Conservation (phyloP, 1,139 yeast genomes). For the Scheffersomyces illinoinensis region DNA sequence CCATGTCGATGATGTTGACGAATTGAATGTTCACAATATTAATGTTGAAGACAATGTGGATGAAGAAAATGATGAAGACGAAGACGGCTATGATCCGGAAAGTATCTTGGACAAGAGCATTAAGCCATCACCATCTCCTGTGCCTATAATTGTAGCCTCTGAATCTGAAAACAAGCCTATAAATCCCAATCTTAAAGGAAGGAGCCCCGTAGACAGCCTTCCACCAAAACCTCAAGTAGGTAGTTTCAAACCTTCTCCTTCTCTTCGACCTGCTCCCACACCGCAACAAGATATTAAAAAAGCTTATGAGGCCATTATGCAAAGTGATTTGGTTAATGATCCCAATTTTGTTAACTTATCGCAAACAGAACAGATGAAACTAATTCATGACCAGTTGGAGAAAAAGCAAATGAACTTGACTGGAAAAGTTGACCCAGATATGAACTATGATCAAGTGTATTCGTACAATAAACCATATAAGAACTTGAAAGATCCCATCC, state of each 20-base stretch:
- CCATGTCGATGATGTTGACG: neutral
- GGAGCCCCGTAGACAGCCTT: slow-evolving; percentile 15
- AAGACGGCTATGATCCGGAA: slow-evolving; percentile 29
- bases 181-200: neutral
- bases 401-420: slow-evolving; percentile 26
- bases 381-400: slow-evolving; percentile 31
- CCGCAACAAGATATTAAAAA: slow-evolving; percentile 20
- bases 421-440: slow-evolving; percentile 10
- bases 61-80: slow-evolving; percentile 12
- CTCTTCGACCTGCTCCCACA: slow-evolving; percentile 9
- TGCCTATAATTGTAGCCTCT: neutral
- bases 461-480: slow-evolving; percentile 43
- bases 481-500: slow-evolving; percentile 33
- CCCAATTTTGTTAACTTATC: slow-evolving; percentile 31
- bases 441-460: slow-evolving; percentile 41
- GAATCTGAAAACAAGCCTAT: slow-evolving; percentile 1
- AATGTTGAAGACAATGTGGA: neutral
- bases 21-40: neutral
- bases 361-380: slow-evolving; percentile 34
- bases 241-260: slow-evolving; percentile 8
- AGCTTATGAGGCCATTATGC: slow-evolving; percentile 38
- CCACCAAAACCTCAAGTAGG: slow-evolving; percentile 35
- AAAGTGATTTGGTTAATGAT: slow-evolving; percentile 32
- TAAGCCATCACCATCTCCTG: neutral
- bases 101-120: slow-evolving; percentile 5